phyloP scores from a whole-genome alignment of 1,284 basidiomycete genomes.

The Cryptococcus sp. region DNA sequence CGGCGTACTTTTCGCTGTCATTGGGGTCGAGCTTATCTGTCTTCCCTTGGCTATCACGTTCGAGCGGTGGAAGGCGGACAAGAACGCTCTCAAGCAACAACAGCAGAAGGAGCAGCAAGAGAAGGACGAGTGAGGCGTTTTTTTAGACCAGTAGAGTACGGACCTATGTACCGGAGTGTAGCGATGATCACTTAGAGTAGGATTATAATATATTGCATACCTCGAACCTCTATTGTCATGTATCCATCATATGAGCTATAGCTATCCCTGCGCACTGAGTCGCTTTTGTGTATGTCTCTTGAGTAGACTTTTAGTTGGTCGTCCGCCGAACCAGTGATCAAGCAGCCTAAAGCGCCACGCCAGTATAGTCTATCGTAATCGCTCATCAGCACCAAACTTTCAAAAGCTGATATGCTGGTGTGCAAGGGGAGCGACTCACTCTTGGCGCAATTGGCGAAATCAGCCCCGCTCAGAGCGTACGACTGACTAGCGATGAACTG shows the following conservation, averaged over 20 bases:
- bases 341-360: background rate
- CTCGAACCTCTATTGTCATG: too few species aligned
- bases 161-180: too few species aligned
- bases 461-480: slow-evolving; percentile 13
- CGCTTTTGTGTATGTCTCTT: too few species aligned
- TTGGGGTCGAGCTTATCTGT: slow-evolving; percentile 37
- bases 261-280: too few species aligned
- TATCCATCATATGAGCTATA: too few species aligned
- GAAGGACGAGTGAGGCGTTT: background rate
- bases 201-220: too few species aligned
- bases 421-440: background rate
- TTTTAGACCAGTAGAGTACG: too few species aligned
- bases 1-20: slow-evolving; percentile 40
- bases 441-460: slow-evolving; percentile 6
- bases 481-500: slow-evolving; percentile 24
- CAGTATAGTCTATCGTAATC: background rate
- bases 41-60: slow-evolving; percentile 32
- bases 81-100: slow-evolving; percentile 13
- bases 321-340: too few species aligned
- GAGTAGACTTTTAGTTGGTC: too few species aligned
- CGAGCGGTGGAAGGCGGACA: slow-evolving; percentile 35
- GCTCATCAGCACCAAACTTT: background rate
- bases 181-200: too few species aligned
- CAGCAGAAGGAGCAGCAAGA: slow-evolving; percentile 15
- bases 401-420: too few species aligned